A percentile compares a stretch with the other conserved stretches of the same genome.
Evolutionary conservation across 345 rosid species (phyloP).

Genomic region (Linum lewisii): DNA sequence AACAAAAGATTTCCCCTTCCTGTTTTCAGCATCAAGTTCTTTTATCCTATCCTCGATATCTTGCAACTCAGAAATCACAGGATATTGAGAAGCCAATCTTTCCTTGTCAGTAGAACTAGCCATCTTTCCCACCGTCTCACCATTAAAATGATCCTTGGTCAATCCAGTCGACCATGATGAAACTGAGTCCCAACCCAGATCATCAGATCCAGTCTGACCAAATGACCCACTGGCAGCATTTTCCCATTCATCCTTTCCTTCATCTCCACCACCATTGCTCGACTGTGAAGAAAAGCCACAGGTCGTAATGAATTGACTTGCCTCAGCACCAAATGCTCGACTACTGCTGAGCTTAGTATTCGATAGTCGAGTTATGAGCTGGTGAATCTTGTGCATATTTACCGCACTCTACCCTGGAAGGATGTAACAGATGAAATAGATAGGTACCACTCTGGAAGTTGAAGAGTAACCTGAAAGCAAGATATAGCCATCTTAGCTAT

Average conservation of each 20-base stretch:
- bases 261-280: constrained; percentile 24
- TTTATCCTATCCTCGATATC: constrained; percentile 38
- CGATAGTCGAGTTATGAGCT: too few species aligned
- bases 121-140: constrained; percentile 37
- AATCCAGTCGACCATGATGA: constrained; percentile 89
- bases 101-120: constrained; percentile 18
- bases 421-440: constrained; percentile 9
- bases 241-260: constrained; percentile 30
- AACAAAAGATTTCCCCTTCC: constrained; percentile 38
- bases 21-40: constrained; percentile 39
- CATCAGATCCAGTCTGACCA: constrained; percentile 28
- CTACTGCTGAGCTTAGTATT: too few species aligned
- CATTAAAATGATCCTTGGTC: constrained; percentile 88
- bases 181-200: constrained; percentile 56
- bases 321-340: constrained; percentile 5
- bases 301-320: constrained; percentile 9
- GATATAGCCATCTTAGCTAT: too few species aligned
- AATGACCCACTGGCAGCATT: constrained; percentile 27
- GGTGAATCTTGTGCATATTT: too few species aligned
- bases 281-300: constrained; percentile 36
- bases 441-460: too few species aligned
- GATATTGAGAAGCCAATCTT: constrained; percentile 21
- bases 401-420: too few species aligned
- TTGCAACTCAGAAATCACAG: constrained; percentile 31
- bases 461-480: constrained; percentile 8